Evolutionary conservation across 2,329 filamentous ascomycete genomes (phyloP).

Genomic region (Mariannaea sp.): DNA sequence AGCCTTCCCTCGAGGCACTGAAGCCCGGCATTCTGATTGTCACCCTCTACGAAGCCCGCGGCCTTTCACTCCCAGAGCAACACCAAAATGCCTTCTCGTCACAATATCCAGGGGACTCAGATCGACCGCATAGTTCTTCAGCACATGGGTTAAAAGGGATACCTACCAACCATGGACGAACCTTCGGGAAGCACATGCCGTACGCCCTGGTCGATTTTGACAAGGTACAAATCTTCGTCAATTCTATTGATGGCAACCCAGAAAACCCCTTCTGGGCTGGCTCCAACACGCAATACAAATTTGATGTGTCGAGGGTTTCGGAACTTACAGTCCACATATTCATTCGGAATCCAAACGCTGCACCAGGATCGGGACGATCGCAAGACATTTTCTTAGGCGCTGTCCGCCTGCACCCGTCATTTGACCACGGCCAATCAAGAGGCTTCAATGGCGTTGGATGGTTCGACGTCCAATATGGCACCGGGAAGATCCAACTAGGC

Average conservation of each 20-base stretch:
- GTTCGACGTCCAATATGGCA: slow-evolving; percentile 86
- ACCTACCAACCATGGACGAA: slow-evolving; percentile 90
- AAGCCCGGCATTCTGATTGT: slow-evolving; percentile 95
- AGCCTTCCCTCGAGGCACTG: slow-evolving; percentile 67
- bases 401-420: slow-evolving; percentile 82
- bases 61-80: slow-evolving; percentile 84
- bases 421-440: slow-evolving; percentile 71
- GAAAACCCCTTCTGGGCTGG: slow-evolving; percentile 95
- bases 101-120: slow-evolving; percentile 39
- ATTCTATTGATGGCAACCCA: slow-evolving; percentile 88
- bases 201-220: slow-evolving; percentile 97
- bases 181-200: slow-evolving; percentile 92
- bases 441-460: slow-evolving; percentile 80
- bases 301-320: slow-evolving; percentile 91
- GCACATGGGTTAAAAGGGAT: slow-evolving; percentile 79
- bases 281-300: slow-evolving; percentile 97
- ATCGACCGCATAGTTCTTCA: slow-evolving; percentile 71
- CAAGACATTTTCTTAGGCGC: slow-evolving; percentile 96
- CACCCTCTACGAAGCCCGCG: slow-evolving; percentile 89
- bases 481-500: slow-evolving; percentile 84
- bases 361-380: slow-evolving; percentile 82
- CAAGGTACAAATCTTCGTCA: slow-evolving; percentile 96
- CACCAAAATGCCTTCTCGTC: slow-evolving; percentile 77
- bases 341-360: slow-evolving; percentile 84
- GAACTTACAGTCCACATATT: slow-evolving; percentile 90